A percentile compares a stretch with the other conserved stretches of the same genome.
Conservation (phyloP, 148 eudicot genomes). For the Fagopyrum homotropicum region DNA sequence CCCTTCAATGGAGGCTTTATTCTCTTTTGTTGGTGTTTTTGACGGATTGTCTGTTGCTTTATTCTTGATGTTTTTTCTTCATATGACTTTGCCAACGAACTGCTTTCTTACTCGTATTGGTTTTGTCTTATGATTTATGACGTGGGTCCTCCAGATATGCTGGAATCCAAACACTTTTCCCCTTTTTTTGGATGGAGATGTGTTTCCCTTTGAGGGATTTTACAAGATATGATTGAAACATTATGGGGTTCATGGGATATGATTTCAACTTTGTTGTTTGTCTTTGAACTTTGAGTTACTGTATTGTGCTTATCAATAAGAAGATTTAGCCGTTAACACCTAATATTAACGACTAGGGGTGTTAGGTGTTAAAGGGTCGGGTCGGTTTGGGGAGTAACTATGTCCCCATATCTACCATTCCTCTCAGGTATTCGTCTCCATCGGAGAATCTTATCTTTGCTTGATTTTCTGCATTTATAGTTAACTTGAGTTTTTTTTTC, state of each 20-base stretch:
- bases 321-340: neutral
- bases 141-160: constrained; percentile 4
- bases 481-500: no score
- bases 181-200: neutral
- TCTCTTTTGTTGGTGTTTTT: neutral
- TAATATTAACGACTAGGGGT: no score
- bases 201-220: neutral
- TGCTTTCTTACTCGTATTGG: neutral
- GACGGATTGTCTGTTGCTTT: constrained; percentile 7
- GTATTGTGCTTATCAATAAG: neutral
- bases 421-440: no score
- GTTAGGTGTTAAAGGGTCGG: no score
- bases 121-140: neutral
- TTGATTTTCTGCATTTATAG: no score
- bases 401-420: no score
- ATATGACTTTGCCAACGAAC: constrained; percentile 1
- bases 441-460: no score
- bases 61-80: neutral
- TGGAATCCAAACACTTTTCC: neutral
- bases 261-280: neutral
- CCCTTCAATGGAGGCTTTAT: neutral
- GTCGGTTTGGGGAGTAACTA: no score
- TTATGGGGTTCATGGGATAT: neutral
- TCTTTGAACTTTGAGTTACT: neutral
- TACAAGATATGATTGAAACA: neutral